Evolutionary conservation across 2,329 filamentous ascomycete species (phyloP), one percentile per base, ranked within the genome.

Genomic region (Botrytis sinoallii): DNA sequence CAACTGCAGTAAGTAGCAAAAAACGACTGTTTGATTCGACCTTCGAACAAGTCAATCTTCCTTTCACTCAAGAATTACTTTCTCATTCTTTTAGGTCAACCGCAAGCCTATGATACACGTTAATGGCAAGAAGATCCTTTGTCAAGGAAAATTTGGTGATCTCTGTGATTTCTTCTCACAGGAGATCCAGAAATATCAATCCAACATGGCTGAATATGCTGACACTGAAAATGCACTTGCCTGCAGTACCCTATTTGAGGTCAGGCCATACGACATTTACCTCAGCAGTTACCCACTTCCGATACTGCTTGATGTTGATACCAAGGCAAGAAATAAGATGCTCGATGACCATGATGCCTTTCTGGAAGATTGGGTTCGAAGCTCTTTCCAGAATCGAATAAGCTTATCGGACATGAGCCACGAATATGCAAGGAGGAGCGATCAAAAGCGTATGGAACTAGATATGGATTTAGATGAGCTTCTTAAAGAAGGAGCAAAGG

Each of bases 141-240:
- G 66, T n/a, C 25, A 52, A 57, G 66, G 38, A 32, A 42, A 32
- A 22, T 69, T 69, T 12, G 66, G 66, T 20, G 48, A 69, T 25
- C 48, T 69, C 66, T 69, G 66, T 38, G 66, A 57, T n/a, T 69
- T 59, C 38, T 69, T 69, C 66, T 69, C 48, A 38, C 52, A 42
- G 40, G 35, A 69, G 38, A 69, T 69, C 44, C 48, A 69, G n/a
- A 32, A 18, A 20, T 42, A 69, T 25, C 66, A 69, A 44, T 69
- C 48, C 18, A 12, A 55, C 8, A 69, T 69, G 66, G 66, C 66
- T 42, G 38, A 22, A 42, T 57, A 29, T 38, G n/a, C 18, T n/a
- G 16, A 55, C 10, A 69, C 66, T 57, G 66, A 69, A 69, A 29
- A 57, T 69, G 66, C 66, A 42, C 66, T 69, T 42, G 48, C 38